Conservation (phyloP, 306 rosid species). For the Vigna unguiculata region DNA sequence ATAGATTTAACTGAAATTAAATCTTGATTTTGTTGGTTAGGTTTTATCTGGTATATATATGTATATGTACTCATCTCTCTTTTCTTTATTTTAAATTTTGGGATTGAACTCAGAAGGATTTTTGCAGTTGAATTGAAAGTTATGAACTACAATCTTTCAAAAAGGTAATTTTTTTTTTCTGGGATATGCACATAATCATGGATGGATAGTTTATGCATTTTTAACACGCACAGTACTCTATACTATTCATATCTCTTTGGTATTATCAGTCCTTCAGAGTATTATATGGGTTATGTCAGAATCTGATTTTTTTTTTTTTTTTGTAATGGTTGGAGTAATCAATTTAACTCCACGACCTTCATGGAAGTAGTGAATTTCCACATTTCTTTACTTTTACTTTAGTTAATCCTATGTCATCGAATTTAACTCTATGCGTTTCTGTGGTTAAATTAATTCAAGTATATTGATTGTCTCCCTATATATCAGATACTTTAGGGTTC, state of each 20-base stretch:
- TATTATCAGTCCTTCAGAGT: too few species aligned
- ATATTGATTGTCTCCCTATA: background rate
- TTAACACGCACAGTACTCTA: background rate
- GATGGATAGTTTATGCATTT: background rate
- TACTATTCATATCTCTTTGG: background rate
- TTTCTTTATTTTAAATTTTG: background rate
- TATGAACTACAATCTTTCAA: too few species aligned
- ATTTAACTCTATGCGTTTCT: too few species aligned
- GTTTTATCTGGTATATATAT: background rate
- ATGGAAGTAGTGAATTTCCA: background rate
- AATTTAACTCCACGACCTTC: background rate
- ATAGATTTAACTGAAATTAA: background rate
- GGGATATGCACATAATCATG: too few species aligned
- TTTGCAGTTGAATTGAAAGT: too few species aligned
- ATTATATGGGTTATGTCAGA: background rate
- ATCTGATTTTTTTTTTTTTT: background rate
- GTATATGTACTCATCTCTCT: background rate
- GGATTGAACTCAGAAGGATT: background rate
- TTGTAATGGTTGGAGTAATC: background rate
- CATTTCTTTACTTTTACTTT: background rate
- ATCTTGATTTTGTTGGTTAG: background rate
- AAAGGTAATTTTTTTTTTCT: too few species aligned
- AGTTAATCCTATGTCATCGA: too few species aligned
- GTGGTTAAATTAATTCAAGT: background rate
- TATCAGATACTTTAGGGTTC: conserved; percentile 28